A percentile compares a stretch with the other conserved stretches of the same genome.
phyloP scores from a whole-genome alignment of 2,329 filamentous ascomycete species.

The Cladosporium austrohemisphaericum region DNA sequence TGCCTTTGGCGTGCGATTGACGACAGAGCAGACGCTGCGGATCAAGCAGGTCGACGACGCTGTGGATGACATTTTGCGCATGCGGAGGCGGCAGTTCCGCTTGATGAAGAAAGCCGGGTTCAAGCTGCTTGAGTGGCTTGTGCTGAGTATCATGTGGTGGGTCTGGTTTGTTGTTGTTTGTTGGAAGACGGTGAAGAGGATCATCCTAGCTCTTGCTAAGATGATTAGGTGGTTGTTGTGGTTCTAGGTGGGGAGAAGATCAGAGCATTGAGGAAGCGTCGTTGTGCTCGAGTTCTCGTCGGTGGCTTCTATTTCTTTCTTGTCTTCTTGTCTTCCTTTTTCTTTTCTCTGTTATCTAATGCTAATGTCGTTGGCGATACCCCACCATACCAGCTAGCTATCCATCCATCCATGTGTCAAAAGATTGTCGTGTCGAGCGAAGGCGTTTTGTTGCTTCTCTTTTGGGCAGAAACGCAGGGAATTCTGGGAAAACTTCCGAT shows the following conservation, averaged over 20 bases:
- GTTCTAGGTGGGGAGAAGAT: not conserved
- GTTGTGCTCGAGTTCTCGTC: not conserved
- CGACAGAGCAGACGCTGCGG: slow-evolving; percentile 70
- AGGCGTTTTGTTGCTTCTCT: not conserved
- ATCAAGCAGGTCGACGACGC: slow-evolving; percentile 77
- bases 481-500: too few species aligned
- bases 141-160: slow-evolving; percentile 90
- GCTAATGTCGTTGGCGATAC: not conserved
- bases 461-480: too few species aligned
- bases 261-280: not conserved
- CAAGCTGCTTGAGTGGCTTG: slow-evolving; percentile 78
- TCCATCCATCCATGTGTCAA: not conserved
- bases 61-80: slow-evolving; percentile 65
- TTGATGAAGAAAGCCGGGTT: slow-evolving; percentile 75
- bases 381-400: not conserved
- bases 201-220: not conserved
- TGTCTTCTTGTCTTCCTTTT: not conserved
- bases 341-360: not conserved
- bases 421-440: slow-evolving; percentile 1
- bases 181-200: slow-evolving; percentile 5
- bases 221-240: slow-evolving; percentile 9
- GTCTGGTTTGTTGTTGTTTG: slow-evolving; percentile 84
- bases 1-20: slow-evolving; percentile 69
- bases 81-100: slow-evolving; percentile 68
- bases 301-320: not conserved